phyloP scores from a whole-genome alignment of 129 eudicot species.

The Flaveria bidentis region DNA sequence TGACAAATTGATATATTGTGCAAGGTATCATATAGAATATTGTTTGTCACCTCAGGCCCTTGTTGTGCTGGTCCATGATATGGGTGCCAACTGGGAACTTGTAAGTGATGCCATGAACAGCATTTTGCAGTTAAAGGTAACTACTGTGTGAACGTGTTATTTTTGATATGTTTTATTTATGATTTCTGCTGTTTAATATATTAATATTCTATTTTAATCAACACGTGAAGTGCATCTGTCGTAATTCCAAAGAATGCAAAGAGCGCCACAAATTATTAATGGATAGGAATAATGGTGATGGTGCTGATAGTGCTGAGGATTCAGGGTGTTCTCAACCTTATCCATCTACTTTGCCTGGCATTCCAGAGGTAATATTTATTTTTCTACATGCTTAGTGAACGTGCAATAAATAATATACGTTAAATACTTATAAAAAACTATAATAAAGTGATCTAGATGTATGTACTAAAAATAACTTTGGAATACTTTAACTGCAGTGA shows the following conservation, averaged over 20 bases:
- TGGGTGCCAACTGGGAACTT: conserved; percentile 99
- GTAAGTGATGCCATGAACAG: conserved; percentile 90
- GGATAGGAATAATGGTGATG: conserved; percentile 77
- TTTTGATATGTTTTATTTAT: background rate
- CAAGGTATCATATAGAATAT: conserved; percentile 6
- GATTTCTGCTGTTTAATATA: background rate
- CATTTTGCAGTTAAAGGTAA: conserved; percentile 85
- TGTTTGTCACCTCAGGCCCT: conserved; percentile 64
- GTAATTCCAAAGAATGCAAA: conserved; percentile 83
- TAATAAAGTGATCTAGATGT: conserved; percentile 1
- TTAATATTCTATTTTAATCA: conserved; percentile 14
- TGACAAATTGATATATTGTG: conserved; percentile 4
- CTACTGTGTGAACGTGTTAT: background rate
- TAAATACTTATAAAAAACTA: background rate
- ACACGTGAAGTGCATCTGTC: conserved; percentile 65
- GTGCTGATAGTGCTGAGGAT: conserved; percentile 88
- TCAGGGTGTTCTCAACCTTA: conserved; percentile 95
- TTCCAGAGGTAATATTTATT: conserved; percentile 66
- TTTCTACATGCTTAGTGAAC: conserved; percentile 9
- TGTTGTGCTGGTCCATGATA: conserved; percentile 93
- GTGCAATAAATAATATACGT: background rate
- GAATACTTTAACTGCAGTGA: too few species aligned
- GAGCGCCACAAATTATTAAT: conserved; percentile 72
- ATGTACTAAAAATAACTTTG: background rate
- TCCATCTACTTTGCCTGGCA: conserved; percentile 90